A percentile compares a stretch with the other conserved stretches of the same genome.
Evolutionary conservation across 495 filamentous ascomycete genomes (phyloP).

Genomic region (Penicillium coprophilum): DNA sequence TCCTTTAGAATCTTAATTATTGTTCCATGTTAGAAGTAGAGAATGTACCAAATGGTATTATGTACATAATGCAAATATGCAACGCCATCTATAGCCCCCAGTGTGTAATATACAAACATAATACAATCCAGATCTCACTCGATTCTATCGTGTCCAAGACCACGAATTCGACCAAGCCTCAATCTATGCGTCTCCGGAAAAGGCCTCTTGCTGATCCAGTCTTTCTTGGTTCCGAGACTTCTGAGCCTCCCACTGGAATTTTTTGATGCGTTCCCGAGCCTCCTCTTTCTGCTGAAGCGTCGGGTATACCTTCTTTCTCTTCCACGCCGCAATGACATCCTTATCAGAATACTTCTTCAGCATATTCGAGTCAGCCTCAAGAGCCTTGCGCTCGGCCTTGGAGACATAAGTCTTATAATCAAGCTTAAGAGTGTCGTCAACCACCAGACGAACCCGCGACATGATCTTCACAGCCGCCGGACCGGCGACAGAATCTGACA

Average conservation of each 20-base stretch:
- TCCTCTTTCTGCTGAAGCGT: constrained; percentile 25
- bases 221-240: not conserved
- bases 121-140: constrained; percentile 16
- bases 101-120: constrained; percentile 21
- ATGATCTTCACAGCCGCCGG: constrained; percentile 25
- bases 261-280: constrained; percentile 16
- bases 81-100: constrained; percentile 13
- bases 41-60: constrained; percentile 17
- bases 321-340: constrained; percentile 19
- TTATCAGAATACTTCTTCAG: constrained; percentile 37
- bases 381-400: constrained; percentile 26
- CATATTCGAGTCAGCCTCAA: constrained; percentile 25
- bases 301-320: constrained; percentile 18
- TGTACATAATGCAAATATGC: constrained; percentile 15
- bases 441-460: constrained; percentile 26
- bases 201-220: not conserved
- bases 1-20: not conserved
- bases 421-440: constrained; percentile 33
- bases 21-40: constrained; percentile 6
- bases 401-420: constrained; percentile 27
- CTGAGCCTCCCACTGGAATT: not conserved
- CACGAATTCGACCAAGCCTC: not conserved
- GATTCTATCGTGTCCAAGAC: not conserved
- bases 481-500: constrained; percentile 14
- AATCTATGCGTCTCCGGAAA: not conserved